Evolutionary conservation across 2,329 filamentous ascomycete species (phyloP), one percentile per base, ranked within the genome.

Genomic region (Amylocarpus encephaloides): DNA sequence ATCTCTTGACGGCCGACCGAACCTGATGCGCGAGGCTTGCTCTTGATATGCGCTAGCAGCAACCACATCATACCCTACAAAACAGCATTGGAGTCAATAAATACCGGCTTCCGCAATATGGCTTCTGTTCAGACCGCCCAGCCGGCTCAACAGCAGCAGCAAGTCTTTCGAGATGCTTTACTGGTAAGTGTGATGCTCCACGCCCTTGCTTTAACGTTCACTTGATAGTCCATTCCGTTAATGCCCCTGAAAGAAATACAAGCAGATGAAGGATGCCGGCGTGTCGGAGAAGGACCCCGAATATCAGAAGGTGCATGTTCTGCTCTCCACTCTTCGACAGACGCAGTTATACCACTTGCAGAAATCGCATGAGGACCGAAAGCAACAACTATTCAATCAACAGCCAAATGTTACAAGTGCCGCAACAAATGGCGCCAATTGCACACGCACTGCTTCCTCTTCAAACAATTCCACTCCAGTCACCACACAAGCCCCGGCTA

Each of bases 231-330:
- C 43, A 11, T 30, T 16, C 7, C 22, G 40, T 53, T 66, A 76
- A 68, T 52, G 42, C 43, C 48, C 34, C 42, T 44, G 63, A 22
- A 22, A 96, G 91, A 90, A 88, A 78, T 93, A 87, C 59, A 85
- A 87, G 65, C 82, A 88, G 67, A 90, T 97, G 86, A 93, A 92
- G 70, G 80, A 87, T 49, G 78, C 85, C 62, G 91, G 91, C 59
- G 85, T 94, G 19, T 81, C 88, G 36, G 78, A 83, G 50, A 85
- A 78, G 50, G 90, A 97, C 63, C 92, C 92, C 41, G 91, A 97
- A 67, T 91, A 85, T 63, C 78, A 92, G 63, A 94, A 93, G 70
- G 80, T 83, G 30, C 84, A 88, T 48, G 82, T 86, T 54, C 82
- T 94, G 53, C 77, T 96, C 55, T 68, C 79, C 34, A 82, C 77